Evolutionary conservation across 495 filamentous ascomycete genomes (phyloP), one percentile per base, ranked within the genome.

Genomic region (Penicillium waksmanii): DNA sequence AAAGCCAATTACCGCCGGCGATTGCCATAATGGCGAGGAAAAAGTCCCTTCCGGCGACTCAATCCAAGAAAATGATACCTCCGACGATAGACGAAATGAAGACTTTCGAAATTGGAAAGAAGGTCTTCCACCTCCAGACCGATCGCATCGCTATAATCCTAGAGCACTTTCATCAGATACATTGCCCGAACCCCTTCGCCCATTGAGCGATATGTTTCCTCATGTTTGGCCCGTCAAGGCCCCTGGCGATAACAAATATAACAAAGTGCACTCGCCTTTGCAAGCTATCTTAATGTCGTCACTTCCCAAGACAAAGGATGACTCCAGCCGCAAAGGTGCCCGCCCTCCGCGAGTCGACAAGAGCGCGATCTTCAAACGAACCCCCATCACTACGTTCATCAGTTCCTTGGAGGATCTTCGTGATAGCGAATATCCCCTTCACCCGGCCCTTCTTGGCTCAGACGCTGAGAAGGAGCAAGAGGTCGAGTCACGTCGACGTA

Each of bases 141-240:
- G 67, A 38, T 78, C 76, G 0, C 60, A 67, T 54, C 86, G 86
- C 48, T 97, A 90, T 67, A 91, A 89, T 65, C 95, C 95, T 5
- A 80, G 79, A 34, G 74, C 76, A 18, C 83, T 98, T 33, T 78
- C 78, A 18, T 73, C 77, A 60, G 79, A 86, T 2, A 76, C 75
- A 10, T 71, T 97, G 7, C 86, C 90, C 0, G 69, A 77, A 13
- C 77, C 85, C 12, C 68, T 98, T 8, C 82, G 85, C 58, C 85
- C 84, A 0, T 80, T 98, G 50, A 85, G 89, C n/a, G 83, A 89
- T 46, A 88, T 96, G 66, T 98, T 98, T 58, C 78, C 85, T 6
- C 87, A 92, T 60, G 76, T 96, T 27, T 98, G 94, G 95, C 95
- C 95, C 2, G 84, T 97, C 40, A 87, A 84, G 64, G 87, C 92